phyloP scores from a whole-genome alignment of 805 yeast genomes.

The Metschnikowia sp. region DNA sequence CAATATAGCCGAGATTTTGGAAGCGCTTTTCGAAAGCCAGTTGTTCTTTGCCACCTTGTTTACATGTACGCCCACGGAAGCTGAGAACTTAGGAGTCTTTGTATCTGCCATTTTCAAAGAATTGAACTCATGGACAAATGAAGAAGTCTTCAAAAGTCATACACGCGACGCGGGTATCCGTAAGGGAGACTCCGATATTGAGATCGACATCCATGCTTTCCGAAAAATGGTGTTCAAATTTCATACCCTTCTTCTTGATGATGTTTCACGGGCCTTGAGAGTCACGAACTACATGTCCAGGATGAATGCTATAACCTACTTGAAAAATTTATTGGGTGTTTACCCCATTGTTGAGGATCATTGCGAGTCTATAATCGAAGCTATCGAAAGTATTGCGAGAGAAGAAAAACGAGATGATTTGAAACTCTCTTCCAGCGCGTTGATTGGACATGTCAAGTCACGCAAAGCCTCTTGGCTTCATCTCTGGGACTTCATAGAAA shows the following conservation, averaged over 20 bases:
- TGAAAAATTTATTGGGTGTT: conserved; percentile 59
- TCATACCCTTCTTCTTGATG: conserved; percentile 49
- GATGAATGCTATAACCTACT: conserved; percentile 72
- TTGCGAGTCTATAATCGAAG: conserved; percentile 47
- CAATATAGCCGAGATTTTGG: conserved; percentile 37
- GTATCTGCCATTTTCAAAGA: conserved; percentile 50
- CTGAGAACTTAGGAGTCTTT: conserved; percentile 80
- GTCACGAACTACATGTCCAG: conserved; percentile 70
- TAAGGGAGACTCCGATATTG: background rate
- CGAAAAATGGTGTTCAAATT: conserved; percentile 47
- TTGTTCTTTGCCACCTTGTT: conserved; percentile 57
- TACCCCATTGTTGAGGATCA: conserved; percentile 72
- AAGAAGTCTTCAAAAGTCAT: conserved; percentile 25
- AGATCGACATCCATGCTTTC: conserved; percentile 29
- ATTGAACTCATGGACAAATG: conserved; percentile 44
- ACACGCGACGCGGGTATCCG: background rate
- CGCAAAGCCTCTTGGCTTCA: conserved; percentile 49
- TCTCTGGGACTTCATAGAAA: conserved; percentile 54
- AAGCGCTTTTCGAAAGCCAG: conserved; percentile 45
- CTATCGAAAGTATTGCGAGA: conserved; percentile 46
- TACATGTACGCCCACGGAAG: conserved; percentile 70
- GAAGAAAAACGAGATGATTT: conserved; percentile 75
- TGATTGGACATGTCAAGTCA: conserved; percentile 62
- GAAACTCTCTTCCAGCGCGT: conserved; percentile 70
- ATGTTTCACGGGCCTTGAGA: conserved; percentile 40